phyloP scores from a whole-genome alignment of 352 stramenopile species.

The Globisporangium cederbergense region DNA sequence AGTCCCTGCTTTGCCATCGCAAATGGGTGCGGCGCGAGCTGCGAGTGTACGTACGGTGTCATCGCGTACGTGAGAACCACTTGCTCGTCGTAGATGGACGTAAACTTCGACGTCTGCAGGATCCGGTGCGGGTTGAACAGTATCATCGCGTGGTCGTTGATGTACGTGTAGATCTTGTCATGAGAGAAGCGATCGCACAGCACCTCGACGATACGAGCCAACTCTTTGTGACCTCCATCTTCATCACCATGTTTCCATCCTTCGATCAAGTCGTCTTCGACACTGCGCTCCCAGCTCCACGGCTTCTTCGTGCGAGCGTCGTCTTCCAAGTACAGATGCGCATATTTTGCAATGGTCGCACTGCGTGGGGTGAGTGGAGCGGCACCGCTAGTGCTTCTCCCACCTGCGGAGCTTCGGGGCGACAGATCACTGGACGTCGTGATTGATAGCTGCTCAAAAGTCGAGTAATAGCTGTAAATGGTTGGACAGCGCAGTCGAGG shows the following conservation, averaged over 20 bases:
- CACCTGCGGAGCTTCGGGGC: not conserved
- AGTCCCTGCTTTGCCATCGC: conserved; percentile 67
- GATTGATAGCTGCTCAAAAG: conserved; percentile 52
- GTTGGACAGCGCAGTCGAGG: conserved; percentile 52
- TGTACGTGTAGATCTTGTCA: conserved; percentile 60
- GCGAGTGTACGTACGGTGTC: conserved; percentile 33
- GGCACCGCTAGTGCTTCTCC: not conserved
- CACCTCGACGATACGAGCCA: conserved; percentile 12
- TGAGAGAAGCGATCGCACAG: conserved; percentile 38
- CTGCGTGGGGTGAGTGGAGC: conserved; percentile 52
- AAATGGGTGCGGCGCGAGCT: conserved; percentile 65
- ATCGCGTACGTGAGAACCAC: conserved; percentile 62
- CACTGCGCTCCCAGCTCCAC: conserved; percentile 48
- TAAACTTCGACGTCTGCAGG: conserved; percentile 69
- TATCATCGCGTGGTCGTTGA: conserved; percentile 60
- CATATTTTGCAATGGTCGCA: conserved; percentile 76
- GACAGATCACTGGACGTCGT: not conserved
- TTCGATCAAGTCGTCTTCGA: conserved; percentile 40
- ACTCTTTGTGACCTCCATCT: not conserved
- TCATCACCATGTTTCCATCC: conserved; percentile 2
- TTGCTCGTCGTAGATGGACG: conserved; percentile 82
- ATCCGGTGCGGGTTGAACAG: conserved; percentile 73
- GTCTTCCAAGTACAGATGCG: conserved; percentile 66
- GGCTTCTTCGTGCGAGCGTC: conserved; percentile 49
- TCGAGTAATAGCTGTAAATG: conserved; percentile 73